Base-by-base conservation (phyloP, 2,329 filamentous ascomycete genomes). In the Chrysoporthe austroafricana region DNA sequence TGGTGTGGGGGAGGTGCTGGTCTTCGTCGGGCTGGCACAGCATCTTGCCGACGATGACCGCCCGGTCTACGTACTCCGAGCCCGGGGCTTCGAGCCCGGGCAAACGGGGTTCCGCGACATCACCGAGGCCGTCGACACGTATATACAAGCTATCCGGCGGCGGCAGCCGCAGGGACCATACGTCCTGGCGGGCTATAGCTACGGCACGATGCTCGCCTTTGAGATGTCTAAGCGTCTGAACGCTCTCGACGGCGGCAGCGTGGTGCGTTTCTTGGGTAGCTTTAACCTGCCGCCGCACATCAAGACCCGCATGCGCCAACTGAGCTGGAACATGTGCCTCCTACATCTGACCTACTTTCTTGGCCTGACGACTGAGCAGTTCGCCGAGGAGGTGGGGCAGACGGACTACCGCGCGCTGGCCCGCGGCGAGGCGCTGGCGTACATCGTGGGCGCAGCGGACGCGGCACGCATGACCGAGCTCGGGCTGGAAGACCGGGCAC, bases 151-250 rank as follows among this genome's bases (percentile, higher is more conserved):
- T 0, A 80, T 87, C 48, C 77, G 77, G n/a, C 34, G 65, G 4
- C 68, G 66, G 0, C 85, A 87, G 67, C 83, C 84, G 0, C 16
- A 73, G 0, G 84, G 85, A 0, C 84, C 85, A 0, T 87, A 87
- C 69, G 81, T 81, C 0, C 72, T 87, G 0, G 81, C 81, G 0
- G 85, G 85, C 0, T 87, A 86, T 71, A 82, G 77, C 5, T 86
- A 82, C 71, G 84, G 85, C 1, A 70, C 77, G 0, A 84, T 84
- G 73, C 67, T 86, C 0, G 81, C 83, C 0, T 87, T 86, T 67
- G 84, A 86, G 71, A 73, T 83, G 0, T 76, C 79, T 14, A 86
- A 86, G 73, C 43, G 69, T 1, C 77, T 86, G 11, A 78, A 85
- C 52, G 50, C 42, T 0, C 66, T 73, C 2, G 78, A 77, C 0